Percentiles rank a stretch among this genome's conserved stretches.
phyloP scores from a whole-genome alignment of 2,329 filamentous ascomycete genomes.

The Fusarium sp. region DNA sequence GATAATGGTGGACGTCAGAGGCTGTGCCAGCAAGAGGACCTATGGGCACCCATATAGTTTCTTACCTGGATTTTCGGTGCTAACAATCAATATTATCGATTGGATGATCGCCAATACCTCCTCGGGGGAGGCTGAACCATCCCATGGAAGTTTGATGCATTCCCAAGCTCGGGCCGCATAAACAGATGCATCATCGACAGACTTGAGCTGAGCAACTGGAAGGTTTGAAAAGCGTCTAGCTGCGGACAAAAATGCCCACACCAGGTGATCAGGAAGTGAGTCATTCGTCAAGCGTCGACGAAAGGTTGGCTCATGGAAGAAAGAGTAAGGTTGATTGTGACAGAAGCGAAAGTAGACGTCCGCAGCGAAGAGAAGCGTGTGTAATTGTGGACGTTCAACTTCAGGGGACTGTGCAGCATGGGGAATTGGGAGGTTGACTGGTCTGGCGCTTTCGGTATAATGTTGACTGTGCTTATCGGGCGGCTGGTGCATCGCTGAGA shows the following conservation, averaged over 20 bases:
- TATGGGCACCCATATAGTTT: rapidly evolving
- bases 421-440: constrained; percentile 10
- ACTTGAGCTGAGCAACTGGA: not conserved
- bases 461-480: not conserved
- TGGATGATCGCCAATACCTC: constrained; percentile 13
- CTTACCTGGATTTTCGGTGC: constrained; percentile 24
- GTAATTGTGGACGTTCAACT: not conserved
- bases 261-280: constrained; percentile 3
- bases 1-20: rapidly evolving
- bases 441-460: not conserved
- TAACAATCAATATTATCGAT: constrained; percentile 28
- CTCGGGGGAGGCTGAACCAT: not conserved
- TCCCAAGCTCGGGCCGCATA: constrained; percentile 26
- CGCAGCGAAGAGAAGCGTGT: not conserved
- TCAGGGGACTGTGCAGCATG: not conserved
- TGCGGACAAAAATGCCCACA: constrained; percentile 24
- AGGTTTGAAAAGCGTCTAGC: constrained; percentile 15
- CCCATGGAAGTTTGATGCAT: constrained; percentile 23
- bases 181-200: constrained; percentile 10
- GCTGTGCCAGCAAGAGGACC: rapidly evolving
- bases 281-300: not conserved
- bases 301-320: constrained; percentile 25
- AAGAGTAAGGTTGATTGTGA: constrained; percentile 22
- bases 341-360: constrained; percentile 29
- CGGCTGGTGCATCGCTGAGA: not conserved